Conservation (phyloP, 1,284 basidiomycete genomes). For the Cryptococcus neoformans region DNA sequence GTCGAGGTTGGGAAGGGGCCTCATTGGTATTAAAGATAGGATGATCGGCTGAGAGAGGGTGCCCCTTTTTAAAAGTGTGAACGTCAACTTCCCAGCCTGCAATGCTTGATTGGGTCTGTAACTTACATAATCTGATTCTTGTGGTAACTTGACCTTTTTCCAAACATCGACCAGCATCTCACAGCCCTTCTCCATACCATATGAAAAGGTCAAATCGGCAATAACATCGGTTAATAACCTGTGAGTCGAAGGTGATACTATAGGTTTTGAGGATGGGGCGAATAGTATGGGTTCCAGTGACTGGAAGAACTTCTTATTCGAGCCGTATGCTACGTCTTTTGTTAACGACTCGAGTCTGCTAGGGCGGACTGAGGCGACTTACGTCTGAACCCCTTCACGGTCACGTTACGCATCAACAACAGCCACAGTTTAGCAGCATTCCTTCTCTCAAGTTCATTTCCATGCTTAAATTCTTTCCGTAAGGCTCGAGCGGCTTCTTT, state of each 20-base stretch:
- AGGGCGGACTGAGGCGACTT: slow-evolving; percentile 10
- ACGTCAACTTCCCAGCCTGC: background rate
- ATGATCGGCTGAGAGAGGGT: slow-evolving; percentile 37
- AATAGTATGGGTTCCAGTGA: slow-evolving; percentile 33
- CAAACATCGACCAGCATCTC: slow-evolving; percentile 41
- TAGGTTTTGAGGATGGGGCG: slow-evolving; percentile 22
- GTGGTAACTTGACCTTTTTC: slow-evolving; percentile 43
- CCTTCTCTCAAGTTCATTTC: slow-evolving; percentile 34
- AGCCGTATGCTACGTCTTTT: slow-evolving; percentile 28
- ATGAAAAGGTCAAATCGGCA: slow-evolving; percentile 38
- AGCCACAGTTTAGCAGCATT: slow-evolving; percentile 46
- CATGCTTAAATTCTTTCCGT: slow-evolving; percentile 46
- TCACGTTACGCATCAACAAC: slow-evolving; percentile 41
- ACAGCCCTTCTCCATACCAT: slow-evolving; percentile 39
- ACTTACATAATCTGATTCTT: slow-evolving; percentile 44
- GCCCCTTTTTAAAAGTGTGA: slow-evolving; percentile 23
- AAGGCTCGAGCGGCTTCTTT: slow-evolving; percentile 46
- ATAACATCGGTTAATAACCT: slow-evolving; percentile 33
- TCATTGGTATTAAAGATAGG: slow-evolving; percentile 24
- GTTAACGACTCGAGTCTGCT: background rate
- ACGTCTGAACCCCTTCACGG: slow-evolving; percentile 36
- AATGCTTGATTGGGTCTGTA: background rate
- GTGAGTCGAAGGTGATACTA: slow-evolving; percentile 25
- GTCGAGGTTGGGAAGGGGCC: slow-evolving; percentile 2
- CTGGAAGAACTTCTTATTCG: slow-evolving; percentile 40